Conservation (phyloP, 306 rosid species). For the Calophaca sinica region DNA sequence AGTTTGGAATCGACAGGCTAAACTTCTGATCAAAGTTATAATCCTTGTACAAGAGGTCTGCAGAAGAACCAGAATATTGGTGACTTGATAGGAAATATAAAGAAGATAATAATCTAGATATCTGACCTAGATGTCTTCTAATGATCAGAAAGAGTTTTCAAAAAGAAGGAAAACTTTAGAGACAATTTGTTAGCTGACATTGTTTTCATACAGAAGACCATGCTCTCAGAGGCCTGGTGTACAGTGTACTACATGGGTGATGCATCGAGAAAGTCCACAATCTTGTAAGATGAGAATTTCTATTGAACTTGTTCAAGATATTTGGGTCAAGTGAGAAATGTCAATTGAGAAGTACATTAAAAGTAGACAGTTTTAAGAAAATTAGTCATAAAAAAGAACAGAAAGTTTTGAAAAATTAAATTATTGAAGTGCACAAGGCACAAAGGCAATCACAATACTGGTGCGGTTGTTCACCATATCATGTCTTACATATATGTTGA, state of each 20-base stretch:
- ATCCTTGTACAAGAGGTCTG: conserved; percentile 90
- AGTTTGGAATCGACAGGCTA: conserved; percentile 68
- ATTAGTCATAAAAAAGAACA: not conserved
- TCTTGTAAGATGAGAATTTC: conserved; percentile 15
- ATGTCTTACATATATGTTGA: conserved; percentile 13
- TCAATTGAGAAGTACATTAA: not conserved
- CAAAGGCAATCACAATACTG: conserved; percentile 1
- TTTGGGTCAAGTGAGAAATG: conserved; percentile 8
- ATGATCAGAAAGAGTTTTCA: not conserved
- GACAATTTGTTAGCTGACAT: not conserved
- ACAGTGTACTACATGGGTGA: not conserved
- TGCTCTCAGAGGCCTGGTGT: not conserved
- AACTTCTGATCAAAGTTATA: conserved; percentile 88
- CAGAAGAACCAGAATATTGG: conserved; percentile 30
- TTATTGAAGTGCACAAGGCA: conserved; percentile 3
- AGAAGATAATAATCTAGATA: conserved; percentile 27
- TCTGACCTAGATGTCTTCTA: conserved; percentile 6
- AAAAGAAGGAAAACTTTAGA: not conserved
- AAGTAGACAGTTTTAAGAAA: conserved; percentile 16
- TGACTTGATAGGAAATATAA: conserved; percentile 23
- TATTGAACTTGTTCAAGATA: conserved; percentile 24
- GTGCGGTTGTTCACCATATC: not conserved
- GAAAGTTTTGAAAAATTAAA: conserved; percentile 16
- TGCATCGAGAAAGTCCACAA: not conserved
- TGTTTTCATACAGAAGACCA: conserved; percentile 24